A percentile compares a stretch with the other conserved stretches of the same genome.
phyloP scores from a whole-genome alignment of 192 early-diverging fungal genomes.

The Allomyces macrogynus region DNA sequence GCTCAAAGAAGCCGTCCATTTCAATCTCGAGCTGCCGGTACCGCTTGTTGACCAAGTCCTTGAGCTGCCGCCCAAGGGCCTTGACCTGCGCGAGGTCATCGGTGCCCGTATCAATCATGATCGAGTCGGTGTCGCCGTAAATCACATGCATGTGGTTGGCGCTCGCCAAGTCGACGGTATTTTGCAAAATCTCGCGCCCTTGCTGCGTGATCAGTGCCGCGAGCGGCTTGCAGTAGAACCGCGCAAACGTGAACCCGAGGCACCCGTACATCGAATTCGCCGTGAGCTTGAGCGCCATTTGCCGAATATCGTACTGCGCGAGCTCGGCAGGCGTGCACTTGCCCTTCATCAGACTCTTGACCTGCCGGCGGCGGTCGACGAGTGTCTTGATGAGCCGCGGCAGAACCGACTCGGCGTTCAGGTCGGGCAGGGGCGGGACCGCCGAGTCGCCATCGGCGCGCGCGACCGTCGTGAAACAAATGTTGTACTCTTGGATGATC shows the following conservation, averaged over 20 bases:
- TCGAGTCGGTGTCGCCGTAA: constrained; percentile 98
- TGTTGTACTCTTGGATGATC: constrained; percentile 99
- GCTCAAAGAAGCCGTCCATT: constrained; percentile 79
- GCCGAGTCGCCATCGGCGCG: constrained; percentile 6
- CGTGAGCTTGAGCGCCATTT: constrained; percentile 85
- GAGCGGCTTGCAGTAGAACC: constrained; percentile 92
- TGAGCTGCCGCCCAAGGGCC: constrained; percentile 61
- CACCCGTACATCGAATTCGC: constrained; percentile 99
- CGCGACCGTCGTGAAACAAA: constrained; percentile 93
- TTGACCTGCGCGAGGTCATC: constrained; percentile 47
- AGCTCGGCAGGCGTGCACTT: constrained; percentile 26
- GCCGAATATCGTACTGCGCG: constrained; percentile 72
- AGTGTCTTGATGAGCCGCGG: constrained; percentile 70
- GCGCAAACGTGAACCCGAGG: constrained; percentile 71
- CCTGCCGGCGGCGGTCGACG: constrained; percentile 69
- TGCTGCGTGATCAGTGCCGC: constrained; percentile 91
- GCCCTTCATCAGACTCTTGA: constrained; percentile 77
- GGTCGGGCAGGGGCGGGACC: background rate
- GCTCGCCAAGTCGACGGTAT: constrained; percentile 69
- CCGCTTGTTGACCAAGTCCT: constrained; percentile 66
- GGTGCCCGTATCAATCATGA: constrained; percentile 86
- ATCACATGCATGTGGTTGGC: constrained; percentile 73
- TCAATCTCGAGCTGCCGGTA: constrained; percentile 93
- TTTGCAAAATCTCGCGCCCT: constrained; percentile 88
- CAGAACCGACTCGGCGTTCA: constrained; percentile 24